Evolutionary conservation across 192 early-diverging fungal genomes (phyloP).

Genomic region (Coemansia sp.): DNA sequence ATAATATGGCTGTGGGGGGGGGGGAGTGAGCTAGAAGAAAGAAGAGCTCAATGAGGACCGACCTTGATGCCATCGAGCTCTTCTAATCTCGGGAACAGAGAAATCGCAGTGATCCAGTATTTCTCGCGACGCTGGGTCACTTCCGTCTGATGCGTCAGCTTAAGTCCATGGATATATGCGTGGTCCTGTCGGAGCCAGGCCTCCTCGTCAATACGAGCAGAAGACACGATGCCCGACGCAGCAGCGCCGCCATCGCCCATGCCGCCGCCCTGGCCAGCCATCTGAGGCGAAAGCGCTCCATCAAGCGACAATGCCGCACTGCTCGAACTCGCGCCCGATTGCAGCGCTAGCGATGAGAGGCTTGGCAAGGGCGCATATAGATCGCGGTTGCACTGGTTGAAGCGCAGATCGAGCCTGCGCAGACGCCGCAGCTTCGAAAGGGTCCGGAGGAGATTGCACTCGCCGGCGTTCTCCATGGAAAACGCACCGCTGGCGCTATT

Average conservation of each 20-base stretch:
- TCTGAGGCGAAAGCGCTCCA: conserved; percentile 36
- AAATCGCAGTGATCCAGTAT: conserved; percentile 28
- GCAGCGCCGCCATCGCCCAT: conserved; percentile 11
- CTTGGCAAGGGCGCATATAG: conserved; percentile 32
- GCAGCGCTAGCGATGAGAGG: neutral
- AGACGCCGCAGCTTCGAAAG: conserved; percentile 30
- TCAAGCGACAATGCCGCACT: conserved; percentile 21
- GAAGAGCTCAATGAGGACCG: conserved; percentile 5
- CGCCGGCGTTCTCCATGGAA: conserved; percentile 1
- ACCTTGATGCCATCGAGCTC: conserved; percentile 47
- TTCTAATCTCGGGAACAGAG: conserved; percentile 37
- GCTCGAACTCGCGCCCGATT: neutral
- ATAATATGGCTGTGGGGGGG: too few species aligned
- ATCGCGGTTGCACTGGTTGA: conserved; percentile 40
- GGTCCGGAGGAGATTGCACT: conserved; percentile 11
- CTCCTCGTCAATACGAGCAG: conserved; percentile 36
- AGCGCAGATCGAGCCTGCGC: conserved; percentile 39
- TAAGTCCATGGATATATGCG: conserved; percentile 26
- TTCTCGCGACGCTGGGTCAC: conserved; percentile 29
- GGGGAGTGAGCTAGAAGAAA: neutral
- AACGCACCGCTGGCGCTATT: neutral
- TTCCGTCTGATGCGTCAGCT: conserved; percentile 17
- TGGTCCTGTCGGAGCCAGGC: conserved; percentile 39
- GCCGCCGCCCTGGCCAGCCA: conserved; percentile 17
- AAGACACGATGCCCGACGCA: conserved; percentile 4